Conservation (phyloP, 805 yeast species). For the Kuraishia hungarica region DNA sequence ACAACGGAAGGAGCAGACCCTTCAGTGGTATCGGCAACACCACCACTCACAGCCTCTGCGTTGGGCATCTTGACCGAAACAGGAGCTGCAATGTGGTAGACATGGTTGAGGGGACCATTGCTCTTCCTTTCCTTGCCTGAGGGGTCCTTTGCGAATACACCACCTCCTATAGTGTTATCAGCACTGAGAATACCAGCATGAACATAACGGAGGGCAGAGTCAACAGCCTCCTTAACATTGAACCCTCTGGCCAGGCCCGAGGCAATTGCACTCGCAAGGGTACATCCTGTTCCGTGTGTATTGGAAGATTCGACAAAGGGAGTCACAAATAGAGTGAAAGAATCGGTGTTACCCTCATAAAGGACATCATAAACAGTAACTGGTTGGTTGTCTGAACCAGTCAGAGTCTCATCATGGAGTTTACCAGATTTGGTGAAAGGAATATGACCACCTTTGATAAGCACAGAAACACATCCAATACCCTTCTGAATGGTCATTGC, state of each 20-base stretch:
- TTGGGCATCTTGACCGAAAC: constrained; percentile 8
- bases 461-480: constrained; percentile 42
- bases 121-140: background rate
- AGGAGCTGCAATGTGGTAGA: constrained; percentile 23
- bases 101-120: constrained; percentile 75
- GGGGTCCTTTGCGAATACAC: constrained; percentile 11
- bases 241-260: constrained; percentile 58
- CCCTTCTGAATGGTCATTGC: constrained; percentile 29
- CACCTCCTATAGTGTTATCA: constrained; percentile 30
- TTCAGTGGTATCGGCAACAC: too few species aligned
- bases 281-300: constrained; percentile 90
- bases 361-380: constrained; percentile 15
- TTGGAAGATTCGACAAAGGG: constrained; percentile 37
- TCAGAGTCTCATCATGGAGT: background rate
- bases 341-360: constrained; percentile 22
- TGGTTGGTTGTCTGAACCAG: constrained; percentile 4
- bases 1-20: constrained; percentile 12
- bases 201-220: constrained; percentile 53
- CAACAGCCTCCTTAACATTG: constrained; percentile 38
- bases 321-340: constrained; percentile 36
- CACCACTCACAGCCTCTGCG: too few species aligned
- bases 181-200: constrained; percentile 52
- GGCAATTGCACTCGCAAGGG: constrained; percentile 73
- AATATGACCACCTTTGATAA: constrained; percentile 81
- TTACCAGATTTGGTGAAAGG: constrained; percentile 29